These are phyloP conservation scores for Curvularia sp. DNA, from an alignment of 2,329 filamentous ascomycete species.

Conservation along the genomic window DNA sequence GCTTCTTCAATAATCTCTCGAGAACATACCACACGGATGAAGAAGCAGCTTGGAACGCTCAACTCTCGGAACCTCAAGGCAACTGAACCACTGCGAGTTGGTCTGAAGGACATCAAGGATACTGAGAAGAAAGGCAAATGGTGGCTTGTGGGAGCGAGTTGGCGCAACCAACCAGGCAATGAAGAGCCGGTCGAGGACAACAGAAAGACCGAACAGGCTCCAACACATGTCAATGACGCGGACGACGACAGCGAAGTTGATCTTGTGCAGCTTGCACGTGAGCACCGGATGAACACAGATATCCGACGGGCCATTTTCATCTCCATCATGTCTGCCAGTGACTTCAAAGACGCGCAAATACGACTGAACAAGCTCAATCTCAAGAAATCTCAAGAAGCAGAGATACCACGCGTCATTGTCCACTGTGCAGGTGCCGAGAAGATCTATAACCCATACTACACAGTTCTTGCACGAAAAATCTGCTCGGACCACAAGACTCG, in stretches of 20 bases:
- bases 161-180: conserved; percentile 59
- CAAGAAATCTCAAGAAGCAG: conserved; percentile 83
- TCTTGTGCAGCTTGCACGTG: conserved; percentile 73
- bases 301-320: conserved; percentile 91
- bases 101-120: conserved; percentile 80
- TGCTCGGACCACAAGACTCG: conserved; percentile 77
- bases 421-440: conserved; percentile 86
- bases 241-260: conserved; percentile 60
- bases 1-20: conserved; percentile 74
- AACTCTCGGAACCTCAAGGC: conserved; percentile 73
- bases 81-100: conserved; percentile 81
- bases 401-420: conserved; percentile 85
- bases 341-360: conserved; percentile 82
- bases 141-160: conserved; percentile 98
- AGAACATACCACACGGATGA: conserved; percentile 87
- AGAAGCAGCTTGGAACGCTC: conserved; percentile 82
- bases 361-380: conserved; percentile 82
- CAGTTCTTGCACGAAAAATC: conserved; percentile 78
- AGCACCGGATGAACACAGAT: conserved; percentile 86
- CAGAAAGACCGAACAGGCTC: conserved; percentile 34
- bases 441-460: conserved; percentile 92
- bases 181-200: conserved; percentile 46
- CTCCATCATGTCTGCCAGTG: conserved; percentile 82
- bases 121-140: conserved; percentile 91
- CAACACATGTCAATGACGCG: conserved; percentile 20